Base-by-base conservation (phyloP, 352 stramenopile genomes). In the Globisporangium perplexum region DNA sequence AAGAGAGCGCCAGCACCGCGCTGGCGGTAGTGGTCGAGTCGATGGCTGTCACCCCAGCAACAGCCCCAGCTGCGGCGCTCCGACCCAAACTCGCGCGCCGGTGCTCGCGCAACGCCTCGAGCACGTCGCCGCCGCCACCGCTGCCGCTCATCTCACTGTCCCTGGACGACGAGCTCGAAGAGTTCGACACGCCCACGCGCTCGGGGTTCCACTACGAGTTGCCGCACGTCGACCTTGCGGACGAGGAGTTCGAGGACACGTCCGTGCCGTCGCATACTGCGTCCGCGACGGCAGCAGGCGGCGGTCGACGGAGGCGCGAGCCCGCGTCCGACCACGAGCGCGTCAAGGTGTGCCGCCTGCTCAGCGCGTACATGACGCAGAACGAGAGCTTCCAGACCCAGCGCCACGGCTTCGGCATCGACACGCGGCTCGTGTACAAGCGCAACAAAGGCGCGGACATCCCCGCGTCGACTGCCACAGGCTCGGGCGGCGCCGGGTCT, bases 361-460 rank as follows among this genome's bases (percentile, higher is more conserved):
- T 89, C 10, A 74, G 74, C 55, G 75, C 84, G 52, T 89, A 87
- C 66, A 89, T 87, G 78, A 64, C 60, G 5, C 77, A 84, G 38
- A 89, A 89, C 47, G 78, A 89, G 47, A 61, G 53, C 12, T 80
- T 79, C 55, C 77, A 88, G 47, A 71, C 72, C 10, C 65, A 62
- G 15, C 77, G 73, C n/a, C 72, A 84, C 45, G 62, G 69, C 10
- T 86, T 88, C 46, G 74, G 77, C 35, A 68, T 80, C 45, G 72
- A 87, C 53, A 71, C 65, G 8, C 66, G 66, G 17, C 65, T 89
- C 1, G 60, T 85, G 26, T 87, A 86, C 74, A 89, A 89, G 59
- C 75, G 78, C 35, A 71, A 50, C 60, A 89, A 89, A 48, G 59
- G 69, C 35, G 38, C 53, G 4, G 69, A 69, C 28, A 38, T 39